These are phyloP conservation scores for Fistulinella prunicolor DNA, from an alignment of 768 basidiomycete species.

Conservation along the genomic window DNA sequence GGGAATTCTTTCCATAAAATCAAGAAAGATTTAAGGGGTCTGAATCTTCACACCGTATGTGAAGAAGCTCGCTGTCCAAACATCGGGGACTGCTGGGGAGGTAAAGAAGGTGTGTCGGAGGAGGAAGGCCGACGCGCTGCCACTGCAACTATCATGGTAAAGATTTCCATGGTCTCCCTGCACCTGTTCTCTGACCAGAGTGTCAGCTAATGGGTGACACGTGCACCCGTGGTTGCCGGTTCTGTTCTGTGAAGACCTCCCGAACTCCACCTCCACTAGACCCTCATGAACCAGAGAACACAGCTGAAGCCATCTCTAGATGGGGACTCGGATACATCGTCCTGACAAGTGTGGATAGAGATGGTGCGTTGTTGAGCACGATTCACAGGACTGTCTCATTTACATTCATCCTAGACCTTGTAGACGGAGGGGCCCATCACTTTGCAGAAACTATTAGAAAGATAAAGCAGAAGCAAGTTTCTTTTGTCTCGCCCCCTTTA, in stretches of 20 bases:
- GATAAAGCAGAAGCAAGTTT: constrained; percentile 83
- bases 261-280: constrained; percentile 85
- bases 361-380: constrained; percentile 55
- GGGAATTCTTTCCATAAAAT: constrained; percentile 87
- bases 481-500: constrained; percentile 29
- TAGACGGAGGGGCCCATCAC: constrained; percentile 88
- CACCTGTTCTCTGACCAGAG: constrained; percentile 5
- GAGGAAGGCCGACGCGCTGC: constrained; percentile 77
- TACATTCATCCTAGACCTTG: constrained; percentile 60
- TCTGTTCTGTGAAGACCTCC: constrained; percentile 97
- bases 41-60: constrained; percentile 93
- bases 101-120: constrained; percentile 61
- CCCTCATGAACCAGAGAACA: constrained; percentile 95
- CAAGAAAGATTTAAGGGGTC: constrained; percentile 90
- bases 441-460: constrained; percentile 94
- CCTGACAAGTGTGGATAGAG: constrained; percentile 92
- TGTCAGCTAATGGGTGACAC: constrained; percentile 96
- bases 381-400: not conserved
- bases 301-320: constrained; percentile 94
- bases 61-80: constrained; percentile 99
- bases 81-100: constrained; percentile 99
- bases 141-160: constrained; percentile 98
- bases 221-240: constrained; percentile 95
- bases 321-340: constrained; percentile 99
- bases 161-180: constrained; percentile 12